Base-by-base conservation (phyloP, 2,329 filamentous ascomycete genomes). In the Penicillium fuscoglaucum region DNA sequence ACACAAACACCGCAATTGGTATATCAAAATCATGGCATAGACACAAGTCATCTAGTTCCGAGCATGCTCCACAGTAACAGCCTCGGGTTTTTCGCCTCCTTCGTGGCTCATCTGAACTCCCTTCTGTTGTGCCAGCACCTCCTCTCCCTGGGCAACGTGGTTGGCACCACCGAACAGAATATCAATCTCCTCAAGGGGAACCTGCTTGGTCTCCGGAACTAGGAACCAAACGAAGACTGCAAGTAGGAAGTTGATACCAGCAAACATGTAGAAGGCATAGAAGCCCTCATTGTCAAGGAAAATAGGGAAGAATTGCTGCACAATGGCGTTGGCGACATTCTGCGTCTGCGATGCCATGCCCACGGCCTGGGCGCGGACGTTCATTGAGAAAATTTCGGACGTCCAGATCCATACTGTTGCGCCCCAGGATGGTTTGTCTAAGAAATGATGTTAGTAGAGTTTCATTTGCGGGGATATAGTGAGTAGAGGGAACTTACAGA, bases 381-480 rank as follows among this genome's bases (percentile, higher is more conserved):
- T 89, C 83, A 88, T 87, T 54, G 82, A 85, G 78, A 89, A 89
- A 59, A 89, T 79, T 65, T 89, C 87, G 2, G 85, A 81, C 0
- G 87, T 89, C 83, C 84, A 89, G 70, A 89, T 89, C 87, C 87
- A 90, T 19, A 85, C 84, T 5, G 86, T 88, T 2, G 86, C 86
- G 51, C 86, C 86, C 85, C 86, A 89, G 0, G 84, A 87, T 4
- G 87, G 86, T 70, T 89, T 90, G 75, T 89, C 79, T 81, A 45
- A 15, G 7, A 43, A 6, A n/a, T 31, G 1, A 6, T 59, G 62
- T 77, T 69, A 74, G 69, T 33, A 19, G 28, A 24, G 2, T n/a
- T 49, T 29, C 7, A 2, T 28, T 65, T 57, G 10, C 58, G 51
- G 31, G 39, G 55, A 56, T 33, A 57, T n/a, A 46, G 59, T 58